Base-by-base conservation (phyloP, 352 stramenopile genomes). In the Phytophthora cajani region DNA sequence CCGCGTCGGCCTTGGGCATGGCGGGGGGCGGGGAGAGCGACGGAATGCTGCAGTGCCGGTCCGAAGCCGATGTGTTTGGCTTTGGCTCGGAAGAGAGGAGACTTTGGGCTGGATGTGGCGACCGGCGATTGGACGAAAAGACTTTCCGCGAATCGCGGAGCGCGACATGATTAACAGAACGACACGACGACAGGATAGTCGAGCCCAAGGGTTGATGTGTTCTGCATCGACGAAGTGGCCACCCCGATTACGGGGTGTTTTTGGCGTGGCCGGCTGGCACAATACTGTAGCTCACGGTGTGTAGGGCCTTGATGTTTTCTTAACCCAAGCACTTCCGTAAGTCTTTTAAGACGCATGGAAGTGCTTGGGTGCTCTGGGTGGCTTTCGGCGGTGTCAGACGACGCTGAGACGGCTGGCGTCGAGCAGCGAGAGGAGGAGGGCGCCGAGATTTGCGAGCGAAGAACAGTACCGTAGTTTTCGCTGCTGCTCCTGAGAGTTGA, bases 1-100 rank as follows among this genome's bases (percentile, higher is more conserved):
- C 38, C 21, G 51, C 36, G 61, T 62, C 62, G 62, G 51, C 62
- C 62, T 68, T 68, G 51, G 52, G 62, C 62, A 68, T 68, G 40
- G 68, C 68, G 56, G 68, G 67, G 40, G 68, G 68, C 49, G 62
- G 62, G 23, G 68, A 75, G 36, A 75, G 62, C 36, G 68, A 75
- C 68, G 68, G 68, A 71, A 75, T 75, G 40, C 50, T 71, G 56
- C 60, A 52, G 19, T 47, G 30, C 42, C 33, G 17, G 25, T 25
- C 27, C 44, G 17, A 58, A 23, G 16, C 42, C 42, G 42, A 49
- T 49, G 42, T 53, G 56, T 32, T 65, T 30, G 58, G 38, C 32
- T 52, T 53, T 38, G 52, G 32, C 14, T 40, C 46, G 30, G 47
- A 10, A 51, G 14, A 51, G 53, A 67, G 36, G 64, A 71, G 47